Conservation (phyloP, 2,329 filamentous ascomycete genomes). For the Scedosporium apiospermum region DNA sequence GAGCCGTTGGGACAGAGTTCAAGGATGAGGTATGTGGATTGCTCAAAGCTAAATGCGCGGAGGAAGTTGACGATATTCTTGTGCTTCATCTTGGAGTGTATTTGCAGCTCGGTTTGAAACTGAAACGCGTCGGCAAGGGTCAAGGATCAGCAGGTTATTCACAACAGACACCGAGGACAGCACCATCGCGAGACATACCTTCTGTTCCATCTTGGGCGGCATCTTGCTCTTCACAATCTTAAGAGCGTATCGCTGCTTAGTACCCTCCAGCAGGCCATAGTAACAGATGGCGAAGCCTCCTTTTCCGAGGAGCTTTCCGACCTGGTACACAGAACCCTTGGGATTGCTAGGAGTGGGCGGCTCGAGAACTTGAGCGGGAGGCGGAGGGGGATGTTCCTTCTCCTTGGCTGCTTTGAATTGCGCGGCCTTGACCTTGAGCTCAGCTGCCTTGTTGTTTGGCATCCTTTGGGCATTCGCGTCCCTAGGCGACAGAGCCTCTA, state of each 20-base stretch:
- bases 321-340: constrained; percentile 63
- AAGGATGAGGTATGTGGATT: constrained; percentile 85
- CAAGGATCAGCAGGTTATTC: not conserved
- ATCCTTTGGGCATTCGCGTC: constrained; percentile 53
- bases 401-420: constrained; percentile 49
- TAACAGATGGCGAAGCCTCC: constrained; percentile 79
- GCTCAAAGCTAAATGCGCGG: constrained; percentile 82
- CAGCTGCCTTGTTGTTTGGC: constrained; percentile 23
- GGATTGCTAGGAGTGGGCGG: constrained; percentile 59
- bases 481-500: constrained; percentile 55
- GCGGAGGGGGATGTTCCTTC: constrained; percentile 57
- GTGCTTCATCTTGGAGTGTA: constrained; percentile 96
- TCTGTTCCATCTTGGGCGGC: constrained; percentile 75
- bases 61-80: constrained; percentile 94
- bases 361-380: constrained; percentile 50
- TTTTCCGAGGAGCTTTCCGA: constrained; percentile 66
- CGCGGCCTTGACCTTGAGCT: constrained; percentile 43
- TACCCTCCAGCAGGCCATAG: constrained; percentile 56
- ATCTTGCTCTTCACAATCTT: constrained; percentile 81
- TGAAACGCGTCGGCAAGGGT: constrained; percentile 19
- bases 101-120: constrained; percentile 82
- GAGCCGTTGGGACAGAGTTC: constrained; percentile 94
- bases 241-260: constrained; percentile 60
- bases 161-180: not conserved
- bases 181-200: constrained; percentile 38